phyloP scores from a whole-genome alignment of 23 red algal species.

The Pyropia yezoensis region DNA sequence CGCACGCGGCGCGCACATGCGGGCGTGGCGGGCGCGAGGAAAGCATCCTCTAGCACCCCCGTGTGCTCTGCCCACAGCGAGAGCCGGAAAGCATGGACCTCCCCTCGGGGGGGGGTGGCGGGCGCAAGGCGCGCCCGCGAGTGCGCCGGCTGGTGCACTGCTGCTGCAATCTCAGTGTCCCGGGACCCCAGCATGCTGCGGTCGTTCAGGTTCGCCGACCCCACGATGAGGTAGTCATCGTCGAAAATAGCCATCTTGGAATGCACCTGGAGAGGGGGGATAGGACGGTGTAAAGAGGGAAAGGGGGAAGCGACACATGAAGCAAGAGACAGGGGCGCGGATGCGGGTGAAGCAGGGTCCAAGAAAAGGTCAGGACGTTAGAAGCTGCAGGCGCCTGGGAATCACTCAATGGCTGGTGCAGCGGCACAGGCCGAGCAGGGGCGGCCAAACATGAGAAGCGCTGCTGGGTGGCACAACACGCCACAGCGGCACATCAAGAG shows the following conservation, averaged over 20 bases:
- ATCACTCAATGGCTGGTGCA: no score
- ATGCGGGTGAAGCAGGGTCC: no score
- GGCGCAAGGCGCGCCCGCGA: neutral
- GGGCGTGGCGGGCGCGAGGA: slow-evolving; percentile 29
- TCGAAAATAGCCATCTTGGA: slow-evolving; percentile 68
- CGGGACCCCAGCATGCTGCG: slow-evolving; percentile 57
- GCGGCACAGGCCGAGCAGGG: no score
- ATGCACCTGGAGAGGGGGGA: slow-evolving; percentile 5
- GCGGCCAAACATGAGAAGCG: no score
- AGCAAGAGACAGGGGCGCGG: no score
- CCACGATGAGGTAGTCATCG: slow-evolving; percentile 55
- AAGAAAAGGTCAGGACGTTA: no score
- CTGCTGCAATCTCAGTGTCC: slow-evolving; percentile 67
- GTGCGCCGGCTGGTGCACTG: slow-evolving; percentile 53
- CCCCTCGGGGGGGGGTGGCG: slow-evolving; percentile 22
- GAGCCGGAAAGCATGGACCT: slow-evolving; percentile 54
- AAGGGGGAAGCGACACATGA: no score
- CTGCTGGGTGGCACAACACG: no score
- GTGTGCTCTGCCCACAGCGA: slow-evolving; percentile 63
- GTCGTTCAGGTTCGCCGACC: slow-evolving; percentile 67
- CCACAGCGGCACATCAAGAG: no score
- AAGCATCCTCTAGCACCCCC: slow-evolving; percentile 22
- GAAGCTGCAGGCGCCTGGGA: no score
- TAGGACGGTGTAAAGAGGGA: no score
- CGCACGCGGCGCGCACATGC: slow-evolving; percentile 33